phyloP scores from a whole-genome alignment of 2,329 filamentous ascomycete genomes.

The Neonectria hederae region DNA sequence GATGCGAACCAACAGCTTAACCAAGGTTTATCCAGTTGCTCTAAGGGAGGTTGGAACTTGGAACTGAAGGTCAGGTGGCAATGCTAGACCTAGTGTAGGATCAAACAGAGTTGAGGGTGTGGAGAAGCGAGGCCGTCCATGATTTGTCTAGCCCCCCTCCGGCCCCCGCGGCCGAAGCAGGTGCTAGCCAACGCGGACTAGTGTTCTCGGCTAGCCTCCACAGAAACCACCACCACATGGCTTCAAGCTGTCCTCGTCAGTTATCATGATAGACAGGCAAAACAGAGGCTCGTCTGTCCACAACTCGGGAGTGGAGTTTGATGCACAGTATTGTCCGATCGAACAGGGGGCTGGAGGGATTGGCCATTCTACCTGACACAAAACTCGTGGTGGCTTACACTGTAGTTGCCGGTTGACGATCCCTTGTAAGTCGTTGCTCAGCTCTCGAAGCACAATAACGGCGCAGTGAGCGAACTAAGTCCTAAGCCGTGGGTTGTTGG shows the following conservation, averaged over 20 bases:
- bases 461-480: conserved; percentile 24
- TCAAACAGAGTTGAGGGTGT: conserved; percentile 33
- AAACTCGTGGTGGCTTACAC: conserved; percentile 8
- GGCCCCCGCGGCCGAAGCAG: conserved; percentile 35
- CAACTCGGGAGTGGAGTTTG: conserved; percentile 25
- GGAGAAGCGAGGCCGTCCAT: conserved; percentile 24
- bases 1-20: conserved; percentile 21
- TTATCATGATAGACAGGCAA: conserved; percentile 31
- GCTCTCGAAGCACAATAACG: conserved; percentile 19
- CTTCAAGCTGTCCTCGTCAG: conserved; percentile 19
- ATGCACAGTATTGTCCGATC: conserved; percentile 28
- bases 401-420: conserved; percentile 18
- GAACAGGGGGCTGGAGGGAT: conserved; percentile 25
- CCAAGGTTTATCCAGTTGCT: conserved; percentile 23
- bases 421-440: conserved; percentile 7
- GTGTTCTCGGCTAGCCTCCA: conserved; percentile 18
- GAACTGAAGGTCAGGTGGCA: conserved; percentile 39
- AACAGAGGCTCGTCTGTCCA: conserved; percentile 22
- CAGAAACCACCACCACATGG: conserved; percentile 34
- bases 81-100: conserved; percentile 26
- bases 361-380: conserved; percentile 31
- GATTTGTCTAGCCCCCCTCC: conserved; percentile 34
- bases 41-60: conserved; percentile 35
- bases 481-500: conserved; percentile 13
- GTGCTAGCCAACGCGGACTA: conserved; percentile 35